Conservation (phyloP, 164 flowering plant genomes). For the Aristolochia fimbriata region DNA sequence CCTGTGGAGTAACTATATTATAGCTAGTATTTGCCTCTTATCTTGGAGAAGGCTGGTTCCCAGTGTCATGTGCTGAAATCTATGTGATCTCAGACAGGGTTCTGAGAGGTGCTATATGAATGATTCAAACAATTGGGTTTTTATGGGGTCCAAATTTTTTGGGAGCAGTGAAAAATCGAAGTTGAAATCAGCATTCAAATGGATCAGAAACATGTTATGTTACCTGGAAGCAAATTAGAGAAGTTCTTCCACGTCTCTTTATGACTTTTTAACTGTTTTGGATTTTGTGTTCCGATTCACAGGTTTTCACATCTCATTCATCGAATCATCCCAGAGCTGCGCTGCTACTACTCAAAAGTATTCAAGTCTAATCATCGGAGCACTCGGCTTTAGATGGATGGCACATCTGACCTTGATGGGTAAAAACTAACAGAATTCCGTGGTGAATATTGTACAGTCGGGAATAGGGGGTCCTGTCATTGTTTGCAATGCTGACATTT, state of each 20-base stretch:
- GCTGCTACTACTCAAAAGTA: slow-evolving; percentile 52
- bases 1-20: no score
- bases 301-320: slow-evolving; percentile 66
- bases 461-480: background rate
- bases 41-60: no score
- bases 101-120: no score
- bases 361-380: slow-evolving; percentile 42
- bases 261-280: background rate
- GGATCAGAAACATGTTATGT: background rate
- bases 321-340: slow-evolving; percentile 74
- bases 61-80: no score
- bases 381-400: slow-evolving; percentile 23
- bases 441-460: slow-evolving; percentile 14
- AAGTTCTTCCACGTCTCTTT: background rate
- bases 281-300: slow-evolving; percentile 6
- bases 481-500: slow-evolving; percentile 3
- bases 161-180: no score
- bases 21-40: no score
- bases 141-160: no score
- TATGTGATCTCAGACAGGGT: no score
- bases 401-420: slow-evolving; percentile 22
- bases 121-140: no score
- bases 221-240: background rate
- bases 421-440: slow-evolving; percentile 8
- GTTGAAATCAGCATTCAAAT: background rate